Evolutionary conservation across 306 rosid species (phyloP).

Genomic region (Gleditsia sinensis): DNA sequence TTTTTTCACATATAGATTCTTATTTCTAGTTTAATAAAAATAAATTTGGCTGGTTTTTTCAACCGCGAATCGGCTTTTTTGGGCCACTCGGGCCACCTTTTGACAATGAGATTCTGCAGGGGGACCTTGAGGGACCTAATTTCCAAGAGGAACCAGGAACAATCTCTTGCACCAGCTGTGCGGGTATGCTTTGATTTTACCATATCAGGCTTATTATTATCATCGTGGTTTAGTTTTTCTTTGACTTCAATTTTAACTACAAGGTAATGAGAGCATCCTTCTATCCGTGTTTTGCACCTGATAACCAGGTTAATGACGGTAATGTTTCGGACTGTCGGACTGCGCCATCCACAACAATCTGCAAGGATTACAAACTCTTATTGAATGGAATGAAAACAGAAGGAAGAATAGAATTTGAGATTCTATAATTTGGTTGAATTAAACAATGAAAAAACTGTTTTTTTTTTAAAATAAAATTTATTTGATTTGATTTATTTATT

Average conservation of each 20-base stretch:
- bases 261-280: background rate
- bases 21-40: background rate
- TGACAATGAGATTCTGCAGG: conserved; percentile 50
- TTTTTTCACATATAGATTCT: background rate
- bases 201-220: background rate
- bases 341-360: conserved; percentile 46
- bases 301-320: conserved; percentile 64
- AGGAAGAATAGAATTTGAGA: too few species aligned
- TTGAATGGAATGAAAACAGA: too few species aligned
- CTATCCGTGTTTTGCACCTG: background rate
- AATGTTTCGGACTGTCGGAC: conserved; percentile 55
- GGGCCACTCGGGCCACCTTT: too few species aligned
- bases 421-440: too few species aligned
- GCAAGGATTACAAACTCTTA: too few species aligned
- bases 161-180: conserved; percentile 43
- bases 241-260: background rate
- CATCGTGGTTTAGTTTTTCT: background rate
- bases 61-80: too few species aligned
- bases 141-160: conserved; percentile 76
- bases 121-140: conserved; percentile 84
- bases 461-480: too few species aligned
- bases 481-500: too few species aligned
- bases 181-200: conserved; percentile 50
- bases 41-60: background rate
- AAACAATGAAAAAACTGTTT: too few species aligned